Evolutionary conservation across 2,329 filamentous ascomycete species (phyloP), one percentile per base, ranked within the genome.

Genomic region (Passalora sequoiae): DNA sequence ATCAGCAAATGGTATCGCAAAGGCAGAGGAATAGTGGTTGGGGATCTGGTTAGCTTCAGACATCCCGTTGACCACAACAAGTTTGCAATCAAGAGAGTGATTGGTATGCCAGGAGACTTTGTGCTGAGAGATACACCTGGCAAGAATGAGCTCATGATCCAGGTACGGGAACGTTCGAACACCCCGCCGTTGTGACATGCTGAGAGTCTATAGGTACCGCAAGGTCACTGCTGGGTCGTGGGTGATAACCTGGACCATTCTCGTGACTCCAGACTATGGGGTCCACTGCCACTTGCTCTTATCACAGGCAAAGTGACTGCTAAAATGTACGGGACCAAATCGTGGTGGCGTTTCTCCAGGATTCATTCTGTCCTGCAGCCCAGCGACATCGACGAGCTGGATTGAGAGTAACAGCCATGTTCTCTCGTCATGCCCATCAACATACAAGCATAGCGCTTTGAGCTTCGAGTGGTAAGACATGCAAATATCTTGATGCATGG

Each of bases 161-260:
- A 85, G 73, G 85, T 86, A 59, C 32, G 51, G 17, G n/a, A n/a
- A n/a, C n/a, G n/a, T n/a, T n/a, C n/a, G n/a, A n/a, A n/a, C n/a
- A n/a, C n/a, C n/a, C n/a, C n/a, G n/a, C n/a, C n/a, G n/a, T n/a
- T n/a, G n/a, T n/a, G n/a, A n/a, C n/a, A n/a, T n/a, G n/a, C n/a
- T n/a, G n/a, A n/a, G n/a, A n/a, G n/a, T n/a, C n/a, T n/a, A 19
- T 59, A 94, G 86, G 80, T 98, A 12, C 92, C 92, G 0, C 74
- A 85, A 60, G 92, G 92, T 1, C 92, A 98, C 71, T 94, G 89
- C 59, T 97, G 88, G 80, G 71, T 96, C 5, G 78, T 81, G 2
- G 92, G 92, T 2, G 92, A 98, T 66, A 97, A 97, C 65, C 61
- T 95, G 49, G 74, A 80, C 3, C 84, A 78, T 58, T 96, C 89